These are phyloP conservation scores for Colletotrichum siamense DNA, from an alignment of 2,329 filamentous ascomycete species.

Conservation along the genomic window DNA sequence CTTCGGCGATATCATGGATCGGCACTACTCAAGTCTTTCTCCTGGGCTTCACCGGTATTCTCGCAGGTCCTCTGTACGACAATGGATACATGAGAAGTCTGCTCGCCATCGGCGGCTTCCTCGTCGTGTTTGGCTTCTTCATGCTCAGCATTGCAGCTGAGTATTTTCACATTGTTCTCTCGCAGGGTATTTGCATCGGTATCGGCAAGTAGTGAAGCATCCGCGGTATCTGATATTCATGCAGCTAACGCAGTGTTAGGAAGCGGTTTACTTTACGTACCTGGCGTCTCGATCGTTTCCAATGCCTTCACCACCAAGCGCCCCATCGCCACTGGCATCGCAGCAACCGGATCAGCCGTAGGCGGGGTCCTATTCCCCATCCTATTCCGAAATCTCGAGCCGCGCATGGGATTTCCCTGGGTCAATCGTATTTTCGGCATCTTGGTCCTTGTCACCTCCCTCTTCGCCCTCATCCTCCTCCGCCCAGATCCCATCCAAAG, in stretches of 20 bases:
- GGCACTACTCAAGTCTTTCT: constrained; percentile 53
- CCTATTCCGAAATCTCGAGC: not conserved
- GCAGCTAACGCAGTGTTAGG: not conserved
- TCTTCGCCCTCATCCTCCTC: not conserved
- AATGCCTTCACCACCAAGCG: not conserved
- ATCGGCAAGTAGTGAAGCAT: not conserved
- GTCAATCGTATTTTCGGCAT: not conserved
- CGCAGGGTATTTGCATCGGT: not conserved
- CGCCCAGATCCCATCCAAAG: not conserved
- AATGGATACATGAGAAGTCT: constrained; percentile 47
- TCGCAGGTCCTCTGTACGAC: constrained; percentile 52
- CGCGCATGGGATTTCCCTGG: not conserved
- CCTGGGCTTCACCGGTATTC: constrained; percentile 45
- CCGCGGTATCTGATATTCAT: not conserved
- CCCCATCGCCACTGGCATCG: not conserved
- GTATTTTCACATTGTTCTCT: not conserved
- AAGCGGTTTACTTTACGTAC: not conserved
- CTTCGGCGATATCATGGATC: constrained; percentile 44
- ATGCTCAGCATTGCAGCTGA: not conserved
- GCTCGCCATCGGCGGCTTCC: constrained; percentile 23
- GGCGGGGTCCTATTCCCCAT: not conserved
- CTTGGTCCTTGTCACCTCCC: not conserved
- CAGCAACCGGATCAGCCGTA: not conserved
- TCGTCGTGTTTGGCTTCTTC: not conserved
- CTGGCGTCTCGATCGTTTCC: not conserved